Conservation (phyloP, 108 stramenopile genomes). For the Nitzschia sp. region DNA sequence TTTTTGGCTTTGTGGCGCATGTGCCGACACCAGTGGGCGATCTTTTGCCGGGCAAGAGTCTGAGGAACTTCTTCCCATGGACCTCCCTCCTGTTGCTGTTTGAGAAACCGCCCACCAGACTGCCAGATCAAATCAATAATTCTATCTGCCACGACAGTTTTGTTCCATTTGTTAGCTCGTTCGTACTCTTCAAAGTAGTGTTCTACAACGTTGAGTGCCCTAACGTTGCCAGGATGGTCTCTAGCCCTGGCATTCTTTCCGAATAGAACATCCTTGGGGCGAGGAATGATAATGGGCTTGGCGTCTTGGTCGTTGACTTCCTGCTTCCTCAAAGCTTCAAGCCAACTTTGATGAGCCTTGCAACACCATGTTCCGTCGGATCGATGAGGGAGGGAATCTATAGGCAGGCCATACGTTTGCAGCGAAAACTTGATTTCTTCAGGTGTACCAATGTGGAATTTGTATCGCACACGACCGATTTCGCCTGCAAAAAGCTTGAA, state of each 20-base stretch:
- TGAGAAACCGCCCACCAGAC: conserved; percentile 16
- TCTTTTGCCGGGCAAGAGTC: conserved; percentile 1
- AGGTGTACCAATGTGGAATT: neutral
- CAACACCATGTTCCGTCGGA: neutral
- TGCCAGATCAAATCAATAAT: conserved; percentile 17
- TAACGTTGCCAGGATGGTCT: conserved; percentile 13
- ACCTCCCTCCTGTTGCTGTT: neutral
- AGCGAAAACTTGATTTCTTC: conserved; percentile 16
- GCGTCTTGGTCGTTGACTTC: neutral
- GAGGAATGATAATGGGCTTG: conserved; percentile 1
- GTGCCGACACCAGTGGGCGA: conserved; percentile 13
- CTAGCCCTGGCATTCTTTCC: conserved; percentile 14
- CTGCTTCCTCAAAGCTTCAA: neutral
- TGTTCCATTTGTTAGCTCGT: conserved; percentile 12
- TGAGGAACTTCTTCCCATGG: conserved; percentile 7
- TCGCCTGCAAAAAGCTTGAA: conserved; percentile 8
- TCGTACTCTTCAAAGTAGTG: conserved; percentile 20
- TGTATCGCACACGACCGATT: neutral
- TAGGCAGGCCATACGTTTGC: conserved; percentile 28
- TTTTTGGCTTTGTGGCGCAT: neutral
- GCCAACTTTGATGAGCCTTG: conserved; percentile 19
- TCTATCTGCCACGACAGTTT: conserved; percentile 19
- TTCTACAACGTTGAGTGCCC: conserved; percentile 13
- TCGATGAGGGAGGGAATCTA: neutral
- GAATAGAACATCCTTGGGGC: conserved; percentile 31